phyloP scores from a whole-genome alignment of 2,329 filamentous ascomycete species.

The Pseudogymnoascus sp. region DNA sequence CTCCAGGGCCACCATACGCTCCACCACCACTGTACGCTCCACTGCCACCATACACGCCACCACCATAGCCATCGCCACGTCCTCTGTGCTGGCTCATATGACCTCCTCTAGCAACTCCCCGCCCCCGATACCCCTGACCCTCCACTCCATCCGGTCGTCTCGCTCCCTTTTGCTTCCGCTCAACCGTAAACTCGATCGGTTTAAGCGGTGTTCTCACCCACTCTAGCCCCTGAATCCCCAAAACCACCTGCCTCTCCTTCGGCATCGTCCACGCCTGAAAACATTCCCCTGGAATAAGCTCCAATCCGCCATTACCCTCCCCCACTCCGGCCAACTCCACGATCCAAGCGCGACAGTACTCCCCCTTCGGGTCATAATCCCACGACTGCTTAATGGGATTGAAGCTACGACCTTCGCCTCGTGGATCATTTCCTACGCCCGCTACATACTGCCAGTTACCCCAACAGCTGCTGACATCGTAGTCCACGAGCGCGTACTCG shows the following conservation, averaged over 20 bases:
- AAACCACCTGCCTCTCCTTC: constrained; percentile 45
- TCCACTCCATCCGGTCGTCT: not conserved
- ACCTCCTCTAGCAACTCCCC: not conserved
- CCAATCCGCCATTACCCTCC: constrained; percentile 15
- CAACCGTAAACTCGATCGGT: constrained; percentile 55
- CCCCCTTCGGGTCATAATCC: constrained; percentile 63
- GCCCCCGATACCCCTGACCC: not conserved
- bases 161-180: constrained; percentile 12
- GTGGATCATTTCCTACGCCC: constrained; percentile 71
- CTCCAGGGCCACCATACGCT: not conserved
- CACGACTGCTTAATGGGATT: constrained; percentile 75
- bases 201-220: constrained; percentile 62
- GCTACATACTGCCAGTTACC: constrained; percentile 77
- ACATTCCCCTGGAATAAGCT: constrained; percentile 34
- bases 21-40: not conserved
- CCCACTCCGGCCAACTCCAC: constrained; percentile 52
- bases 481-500: constrained; percentile 65
- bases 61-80: constrained; percentile 1
- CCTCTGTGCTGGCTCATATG: not conserved
- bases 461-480: constrained; percentile 71
- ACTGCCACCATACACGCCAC: not conserved
- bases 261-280: constrained; percentile 64
- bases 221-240: constrained; percentile 48
- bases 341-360: constrained; percentile 67
- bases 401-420: constrained; percentile 64